Evolutionary conservation across 371 early-diverging fungal species (phyloP), one percentile per base, ranked within the genome.

Genomic region (Lichtheimia ramosa): DNA sequence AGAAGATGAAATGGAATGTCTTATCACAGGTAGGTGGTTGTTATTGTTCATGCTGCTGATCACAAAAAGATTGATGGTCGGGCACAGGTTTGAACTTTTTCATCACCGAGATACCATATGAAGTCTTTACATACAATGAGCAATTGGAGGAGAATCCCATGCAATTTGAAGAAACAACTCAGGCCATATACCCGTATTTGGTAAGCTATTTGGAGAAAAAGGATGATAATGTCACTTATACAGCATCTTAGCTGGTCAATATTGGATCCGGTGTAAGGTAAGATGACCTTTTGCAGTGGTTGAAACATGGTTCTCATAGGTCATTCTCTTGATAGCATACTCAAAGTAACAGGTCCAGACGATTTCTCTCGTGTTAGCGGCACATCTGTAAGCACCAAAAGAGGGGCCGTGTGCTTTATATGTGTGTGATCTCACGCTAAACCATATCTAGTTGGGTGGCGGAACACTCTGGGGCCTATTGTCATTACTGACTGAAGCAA

Each of bases 381-480:
- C 67, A 96, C 96, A 21, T 94, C 95, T 55, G 88, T 86, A 83
- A 76, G 78, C 61, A 15, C 13, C 24, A 50, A 49, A 28, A 24
- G 52, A 23, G 21, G 43, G 34, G 12, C 27, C n/a, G 34, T 34
- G 34, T 34, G 34, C 8, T 3, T 5, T 5, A n/a, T n/a, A n/a
- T 34, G 34, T 34, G 34, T 8, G 34, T 8, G 34, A 34, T 34
- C 34, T 34, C 34, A 34, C 34, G 8, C 34, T 34, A 34, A 34
- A 34, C 34, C 34, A 34, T 43, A 51, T 16, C 27, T 62, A 88
- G 85, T 83, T 98, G 57, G 98, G 98, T 49, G 98, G 98, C 49
- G 98, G 97, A 56, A 98, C 98, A n/a, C 80, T 96, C 20, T 97
- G 97, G 97, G 98, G 98, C 3, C 75, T 98, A 24, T 71, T 95